Percentiles rank a stretch among this genome's conserved stretches.
Evolutionary conservation across 495 filamentous ascomycete genomes (phyloP).

Genomic region (Saxophila tyrrhenica): DNA sequence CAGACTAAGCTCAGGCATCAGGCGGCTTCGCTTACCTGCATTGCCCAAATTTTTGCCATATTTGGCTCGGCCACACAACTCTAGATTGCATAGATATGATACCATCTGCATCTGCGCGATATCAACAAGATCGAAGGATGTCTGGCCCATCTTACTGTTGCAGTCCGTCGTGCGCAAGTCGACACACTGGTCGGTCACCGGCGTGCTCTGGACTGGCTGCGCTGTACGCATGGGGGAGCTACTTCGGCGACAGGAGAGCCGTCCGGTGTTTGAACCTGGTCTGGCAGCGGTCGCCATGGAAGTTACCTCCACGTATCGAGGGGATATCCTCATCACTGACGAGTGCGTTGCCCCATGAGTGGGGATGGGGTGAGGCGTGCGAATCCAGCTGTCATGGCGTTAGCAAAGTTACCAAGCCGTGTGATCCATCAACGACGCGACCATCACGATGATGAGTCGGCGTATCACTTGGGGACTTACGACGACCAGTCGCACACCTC

Average conservation of each 20-base stretch:
- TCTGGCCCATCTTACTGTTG: not conserved
- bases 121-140: not conserved
- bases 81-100: not conserved
- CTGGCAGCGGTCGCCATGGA: not conserved
- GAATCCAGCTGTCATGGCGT: not conserved
- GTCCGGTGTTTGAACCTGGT: not conserved
- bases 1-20: not conserved
- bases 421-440: not conserved
- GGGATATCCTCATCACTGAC: not conserved
- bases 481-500: not conserved
- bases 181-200: not conserved
- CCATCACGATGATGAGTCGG: not conserved
- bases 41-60: not conserved
- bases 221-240: no score
- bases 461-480: not conserved
- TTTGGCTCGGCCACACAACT: not conserved
- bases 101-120: not conserved
- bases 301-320: not conserved
- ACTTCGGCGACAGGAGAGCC: no score
- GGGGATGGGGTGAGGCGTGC: not conserved
- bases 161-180: not conserved
- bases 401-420: not conserved
- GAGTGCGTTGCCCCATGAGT: not conserved
- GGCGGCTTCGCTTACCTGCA: not conserved
- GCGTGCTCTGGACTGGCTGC: not conserved